A percentile compares a stretch with the other conserved stretches of the same genome.
Conservation (phyloP, 305 asterid genomes). For the Andrographis paniculata region DNA sequence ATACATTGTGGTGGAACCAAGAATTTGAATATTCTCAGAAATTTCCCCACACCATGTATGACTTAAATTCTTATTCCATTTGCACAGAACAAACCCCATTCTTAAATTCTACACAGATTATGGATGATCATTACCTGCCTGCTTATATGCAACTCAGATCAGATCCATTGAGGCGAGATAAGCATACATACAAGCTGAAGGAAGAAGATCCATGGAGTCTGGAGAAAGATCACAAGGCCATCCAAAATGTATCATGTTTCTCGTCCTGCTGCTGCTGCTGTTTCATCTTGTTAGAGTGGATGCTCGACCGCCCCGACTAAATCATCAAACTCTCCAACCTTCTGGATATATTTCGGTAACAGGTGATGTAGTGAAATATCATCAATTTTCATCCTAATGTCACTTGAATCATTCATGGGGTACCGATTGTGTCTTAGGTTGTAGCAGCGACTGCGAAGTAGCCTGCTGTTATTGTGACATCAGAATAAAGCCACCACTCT, state of each 20-base stretch:
- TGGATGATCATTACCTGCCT: background rate
- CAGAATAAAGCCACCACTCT: constrained; percentile 54
- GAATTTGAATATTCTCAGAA: no score
- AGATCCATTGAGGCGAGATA: background rate
- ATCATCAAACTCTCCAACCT: constrained; percentile 25
- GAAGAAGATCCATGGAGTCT: no score
- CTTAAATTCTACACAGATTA: background rate
- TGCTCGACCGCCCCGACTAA: no score
- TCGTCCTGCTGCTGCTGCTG: no score
- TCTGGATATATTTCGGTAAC: constrained; percentile 38
- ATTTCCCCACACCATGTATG: no score
- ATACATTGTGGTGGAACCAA: no score
- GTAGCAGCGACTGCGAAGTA: constrained; percentile 41
- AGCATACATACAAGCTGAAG: background rate
- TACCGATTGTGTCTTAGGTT: constrained; percentile 20
- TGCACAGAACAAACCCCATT: background rate
- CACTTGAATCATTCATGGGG: background rate
- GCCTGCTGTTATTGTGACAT: constrained; percentile 77
- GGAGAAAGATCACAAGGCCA: background rate
- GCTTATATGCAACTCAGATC: background rate
- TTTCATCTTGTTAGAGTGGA: no score
- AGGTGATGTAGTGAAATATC: constrained; percentile 24
- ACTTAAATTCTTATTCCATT: background rate
- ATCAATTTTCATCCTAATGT: background rate
- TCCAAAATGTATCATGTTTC: background rate